Conservation (phyloP, 495 filamentous ascomycete species). For the Extremus antarcticus region DNA sequence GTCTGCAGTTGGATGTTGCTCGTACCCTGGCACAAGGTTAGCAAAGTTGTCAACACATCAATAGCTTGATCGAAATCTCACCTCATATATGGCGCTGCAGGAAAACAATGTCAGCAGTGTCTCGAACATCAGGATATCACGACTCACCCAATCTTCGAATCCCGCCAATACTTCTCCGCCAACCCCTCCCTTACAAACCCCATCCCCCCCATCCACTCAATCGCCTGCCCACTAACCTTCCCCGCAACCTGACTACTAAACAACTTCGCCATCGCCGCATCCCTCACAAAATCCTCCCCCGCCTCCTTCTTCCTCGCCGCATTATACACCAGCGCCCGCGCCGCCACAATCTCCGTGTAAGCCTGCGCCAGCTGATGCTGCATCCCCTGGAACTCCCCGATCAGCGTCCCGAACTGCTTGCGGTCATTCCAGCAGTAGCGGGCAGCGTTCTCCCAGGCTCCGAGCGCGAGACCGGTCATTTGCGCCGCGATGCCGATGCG, state of each 20-base stretch:
- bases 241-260: constrained; percentile 89
- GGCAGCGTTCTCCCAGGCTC: constrained; percentile 92
- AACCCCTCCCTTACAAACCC: constrained; percentile 90
- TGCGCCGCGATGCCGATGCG: constrained; percentile 96
- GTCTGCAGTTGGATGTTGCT: constrained; percentile 80
- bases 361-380: constrained; percentile 97
- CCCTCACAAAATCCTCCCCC: constrained; percentile 83
- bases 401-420: constrained; percentile 85
- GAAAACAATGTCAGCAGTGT: neutral
- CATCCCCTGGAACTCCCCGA: constrained; percentile 98
- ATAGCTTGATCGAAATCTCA: constrained; percentile 47
- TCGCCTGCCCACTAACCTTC: constrained; percentile 69
- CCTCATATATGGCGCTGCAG: no score
- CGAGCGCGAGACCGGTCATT: constrained; percentile 94
- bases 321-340: constrained; percentile 88
- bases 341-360: constrained; percentile 84
- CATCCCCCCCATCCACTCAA: constrained; percentile 99
- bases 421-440: constrained; percentile 93
- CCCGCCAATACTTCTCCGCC: constrained; percentile 95
- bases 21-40: no score
- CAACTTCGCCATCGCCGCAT: constrained; percentile 98
- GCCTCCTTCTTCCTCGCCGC: constrained; percentile 97
- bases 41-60: no score
- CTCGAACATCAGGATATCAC: neutral
- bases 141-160: constrained; percentile 79